A percentile compares a stretch with the other conserved stretches of the same genome.
Evolutionary conservation across 495 filamentous ascomycete genomes (phyloP).

Genomic region (Cladorrhinum samala): DNA sequence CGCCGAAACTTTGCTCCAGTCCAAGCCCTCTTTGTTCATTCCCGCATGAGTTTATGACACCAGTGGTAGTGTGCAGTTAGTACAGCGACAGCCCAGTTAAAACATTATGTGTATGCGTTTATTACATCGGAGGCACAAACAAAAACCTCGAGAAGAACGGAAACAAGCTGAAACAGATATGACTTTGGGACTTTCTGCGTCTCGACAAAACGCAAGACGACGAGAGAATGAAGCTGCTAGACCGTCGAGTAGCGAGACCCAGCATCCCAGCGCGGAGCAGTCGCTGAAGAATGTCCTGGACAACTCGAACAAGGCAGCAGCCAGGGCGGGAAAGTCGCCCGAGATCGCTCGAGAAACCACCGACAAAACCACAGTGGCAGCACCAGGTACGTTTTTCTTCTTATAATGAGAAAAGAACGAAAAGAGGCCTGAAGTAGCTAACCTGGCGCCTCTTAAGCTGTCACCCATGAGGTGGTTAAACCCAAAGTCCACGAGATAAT

Average conservation of each 20-base stretch:
- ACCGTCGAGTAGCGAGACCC: no score
- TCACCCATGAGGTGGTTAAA: conserved; percentile 48
- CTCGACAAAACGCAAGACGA: neutral
- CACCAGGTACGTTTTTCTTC: conserved; percentile 19
- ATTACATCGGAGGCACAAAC: neutral
- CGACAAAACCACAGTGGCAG: conserved; percentile 21
- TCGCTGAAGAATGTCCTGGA: neutral
- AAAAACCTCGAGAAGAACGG: neutral
- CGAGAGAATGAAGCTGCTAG: neutral
- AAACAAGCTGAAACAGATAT: neutral
- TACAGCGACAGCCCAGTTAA: neutral
- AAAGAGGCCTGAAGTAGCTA: no score
- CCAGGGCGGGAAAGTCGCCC: neutral
- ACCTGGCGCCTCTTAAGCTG: no score
- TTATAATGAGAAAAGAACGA: no score
- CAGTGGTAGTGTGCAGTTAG: no score
- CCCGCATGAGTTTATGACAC: no score
- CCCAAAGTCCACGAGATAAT: conserved; percentile 40
- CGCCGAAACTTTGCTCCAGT: no score
- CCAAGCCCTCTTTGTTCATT: no score
- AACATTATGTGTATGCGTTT: neutral
- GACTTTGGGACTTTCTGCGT: neutral
- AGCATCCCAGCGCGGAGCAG: neutral
- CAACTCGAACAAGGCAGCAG: neutral
- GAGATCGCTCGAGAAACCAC: neutral